Evolutionary conservation across 108 stramenopile species (phyloP).

Genomic region (Licmophora abbreviata): DNA sequence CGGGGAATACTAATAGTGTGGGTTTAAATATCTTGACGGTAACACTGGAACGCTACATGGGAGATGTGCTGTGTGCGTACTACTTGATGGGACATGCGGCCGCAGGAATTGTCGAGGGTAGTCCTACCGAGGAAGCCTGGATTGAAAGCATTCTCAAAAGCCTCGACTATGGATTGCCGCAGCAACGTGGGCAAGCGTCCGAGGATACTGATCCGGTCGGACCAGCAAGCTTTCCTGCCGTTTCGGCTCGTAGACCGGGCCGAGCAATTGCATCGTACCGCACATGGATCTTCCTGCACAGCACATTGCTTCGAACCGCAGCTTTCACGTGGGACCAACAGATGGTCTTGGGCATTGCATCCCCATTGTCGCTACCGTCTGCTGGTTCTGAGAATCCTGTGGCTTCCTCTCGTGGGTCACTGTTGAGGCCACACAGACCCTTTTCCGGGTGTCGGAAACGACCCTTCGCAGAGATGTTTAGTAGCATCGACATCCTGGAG

Average conservation of each 20-base stretch:
- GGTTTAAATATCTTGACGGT: too few relatives aligned
- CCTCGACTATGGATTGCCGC: neutral
- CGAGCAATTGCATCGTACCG: slow-evolving; percentile 16
- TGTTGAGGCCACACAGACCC: neutral
- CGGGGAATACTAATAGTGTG: too few relatives aligned
- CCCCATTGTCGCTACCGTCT: neutral
- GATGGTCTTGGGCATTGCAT: neutral
- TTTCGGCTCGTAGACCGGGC: too few relatives aligned
- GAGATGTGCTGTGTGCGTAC: slow-evolving; percentile 25
- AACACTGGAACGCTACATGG: slow-evolving; percentile 24
- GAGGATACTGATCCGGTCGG: too few relatives aligned
- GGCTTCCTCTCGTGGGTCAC: slow-evolving; percentile 4
- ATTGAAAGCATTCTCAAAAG: too few relatives aligned
- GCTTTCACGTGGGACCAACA: slow-evolving; percentile 11
- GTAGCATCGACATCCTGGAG: neutral
- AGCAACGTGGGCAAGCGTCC: neutral
- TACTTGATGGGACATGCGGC: slow-evolving; percentile 24
- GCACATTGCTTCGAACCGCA: slow-evolving; percentile 15
- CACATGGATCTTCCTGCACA: slow-evolving; percentile 28
- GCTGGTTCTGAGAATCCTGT: too few relatives aligned
- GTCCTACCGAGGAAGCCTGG: slow-evolving; percentile 2
- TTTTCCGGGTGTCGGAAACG: neutral
- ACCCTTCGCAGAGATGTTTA: slow-evolving; percentile 1
- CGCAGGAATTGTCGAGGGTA: slow-evolving; percentile 22
- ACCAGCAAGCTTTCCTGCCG: too few relatives aligned